A percentile compares a stretch with the other conserved stretches of the same genome.
phyloP scores from a whole-genome alignment of 495 filamentous ascomycete genomes.

The Wilcoxina mikolae region DNA sequence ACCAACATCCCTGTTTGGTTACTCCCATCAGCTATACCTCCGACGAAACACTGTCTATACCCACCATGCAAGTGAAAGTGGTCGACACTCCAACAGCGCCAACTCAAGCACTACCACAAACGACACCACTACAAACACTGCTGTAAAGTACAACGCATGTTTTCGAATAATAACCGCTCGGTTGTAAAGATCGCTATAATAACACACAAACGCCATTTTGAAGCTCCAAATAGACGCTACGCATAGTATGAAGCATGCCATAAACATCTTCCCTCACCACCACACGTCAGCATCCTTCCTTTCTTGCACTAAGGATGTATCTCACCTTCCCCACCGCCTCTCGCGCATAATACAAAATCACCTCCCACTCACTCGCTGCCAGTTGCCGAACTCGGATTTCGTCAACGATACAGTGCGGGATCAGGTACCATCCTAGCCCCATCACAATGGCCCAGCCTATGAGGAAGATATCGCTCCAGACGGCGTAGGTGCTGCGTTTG shows the following conservation, averaged over 20 bases:
- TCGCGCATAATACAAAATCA: not conserved
- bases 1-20: not conserved
- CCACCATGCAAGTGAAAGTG: not conserved
- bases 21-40: not conserved
- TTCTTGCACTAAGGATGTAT: not conserved
- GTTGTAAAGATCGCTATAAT: not conserved
- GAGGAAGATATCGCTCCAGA: not conserved
- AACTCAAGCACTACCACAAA: not conserved
- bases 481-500: not conserved
- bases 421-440: not conserved
- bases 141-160: not conserved
- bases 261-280: not conserved
- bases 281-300: not conserved
- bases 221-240: not conserved
- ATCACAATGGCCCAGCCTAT: not conserved
- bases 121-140: not conserved
- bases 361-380: not conserved
- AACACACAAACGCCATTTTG: not conserved
- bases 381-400: not conserved
- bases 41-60: not conserved
- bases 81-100: not conserved
- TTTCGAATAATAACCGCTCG: not conserved
- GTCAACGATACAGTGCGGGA: not conserved
- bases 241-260: not conserved
- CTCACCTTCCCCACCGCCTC: not conserved